Conservation (phyloP, 164 flowering plant species). For the Cinnamomum chago region DNA sequence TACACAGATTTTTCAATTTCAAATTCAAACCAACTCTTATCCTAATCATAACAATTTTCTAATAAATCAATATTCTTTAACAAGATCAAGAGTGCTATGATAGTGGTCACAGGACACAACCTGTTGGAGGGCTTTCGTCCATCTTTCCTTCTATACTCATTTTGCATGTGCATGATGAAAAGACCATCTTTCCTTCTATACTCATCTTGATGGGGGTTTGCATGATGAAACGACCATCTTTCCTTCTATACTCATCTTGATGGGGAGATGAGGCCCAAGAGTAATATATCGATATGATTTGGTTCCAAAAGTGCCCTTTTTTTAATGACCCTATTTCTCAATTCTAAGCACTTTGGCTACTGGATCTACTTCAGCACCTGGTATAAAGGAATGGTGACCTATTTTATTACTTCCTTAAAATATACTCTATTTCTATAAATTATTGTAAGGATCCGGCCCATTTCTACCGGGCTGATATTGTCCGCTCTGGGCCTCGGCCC, state of each 20-base stretch:
- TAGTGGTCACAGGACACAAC: neutral
- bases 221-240: no score
- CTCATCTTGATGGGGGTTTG: slow-evolving; percentile 39
- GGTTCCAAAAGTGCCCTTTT: slow-evolving; percentile 58
- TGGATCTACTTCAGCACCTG: slow-evolving; percentile 43
- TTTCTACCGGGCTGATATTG: no score
- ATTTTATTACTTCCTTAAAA: neutral
- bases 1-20: no score
- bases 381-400: neutral
- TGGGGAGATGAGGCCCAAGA: no score
- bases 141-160: slow-evolving; percentile 47
- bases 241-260: no score
- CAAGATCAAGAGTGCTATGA: slow-evolving; percentile 23
- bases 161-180: slow-evolving; percentile 43
- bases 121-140: slow-evolving; percentile 61
- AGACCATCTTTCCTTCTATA: no score
- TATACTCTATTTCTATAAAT: no score
- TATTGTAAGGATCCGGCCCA: no score
- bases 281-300: slow-evolving; percentile 38
- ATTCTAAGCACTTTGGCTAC: slow-evolving; percentile 58
- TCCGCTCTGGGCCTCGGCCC: no score
- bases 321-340: slow-evolving; percentile 29
- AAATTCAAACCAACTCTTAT: no score
- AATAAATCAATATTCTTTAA: no score
- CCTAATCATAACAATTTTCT: no score